These are phyloP conservation scores for Phytophthora melonis DNA, from an alignment of 352 stramenopile genomes.

Conservation along the genomic window DNA sequence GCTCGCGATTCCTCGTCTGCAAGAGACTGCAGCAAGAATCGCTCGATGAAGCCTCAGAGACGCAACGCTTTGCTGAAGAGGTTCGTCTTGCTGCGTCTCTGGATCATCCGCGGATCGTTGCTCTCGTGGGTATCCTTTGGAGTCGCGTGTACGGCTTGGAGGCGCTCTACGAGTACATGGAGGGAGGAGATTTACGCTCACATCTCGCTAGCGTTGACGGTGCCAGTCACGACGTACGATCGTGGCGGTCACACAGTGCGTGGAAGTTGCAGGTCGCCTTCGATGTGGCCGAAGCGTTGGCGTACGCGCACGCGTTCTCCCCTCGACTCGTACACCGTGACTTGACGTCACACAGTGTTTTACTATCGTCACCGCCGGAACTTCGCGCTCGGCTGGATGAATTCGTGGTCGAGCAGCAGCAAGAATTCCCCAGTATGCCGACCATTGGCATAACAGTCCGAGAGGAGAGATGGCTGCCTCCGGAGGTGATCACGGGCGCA, in stretches of 20 bases:
- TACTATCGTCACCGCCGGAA: slow-evolving; percentile 41
- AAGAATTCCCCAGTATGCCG: slow-evolving; percentile 33
- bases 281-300: slow-evolving; percentile 56
- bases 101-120: slow-evolving; percentile 55
- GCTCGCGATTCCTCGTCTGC: slow-evolving; percentile 39
- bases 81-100: slow-evolving; percentile 54
- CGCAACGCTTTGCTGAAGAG: slow-evolving; percentile 48
- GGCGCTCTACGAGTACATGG: slow-evolving; percentile 75
- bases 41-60: slow-evolving; percentile 34
- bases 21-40: slow-evolving; percentile 53
- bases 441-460: slow-evolving; percentile 23
- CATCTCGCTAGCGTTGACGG: slow-evolving; percentile 40
- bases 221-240: slow-evolving; percentile 14
- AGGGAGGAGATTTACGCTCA: slow-evolving; percentile 55
- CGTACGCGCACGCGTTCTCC: slow-evolving; percentile 58
- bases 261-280: slow-evolving; percentile 56
- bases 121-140: slow-evolving; percentile 59
- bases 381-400: slow-evolving; percentile 52
- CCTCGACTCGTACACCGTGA: slow-evolving; percentile 53
- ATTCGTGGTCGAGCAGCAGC: slow-evolving; percentile 41
- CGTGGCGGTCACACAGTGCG: slow-evolving; percentile 25
- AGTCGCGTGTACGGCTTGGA: slow-evolving; percentile 55
- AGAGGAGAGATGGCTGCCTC: slow-evolving; percentile 48
- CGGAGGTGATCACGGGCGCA: slow-evolving; percentile 51
- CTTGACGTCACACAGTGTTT: slow-evolving; percentile 57